Evolutionary conservation across 768 basidiomycete species (phyloP), one percentile per base, ranked within the genome.

Genomic region (Boletus rufocinnamomeus): DNA sequence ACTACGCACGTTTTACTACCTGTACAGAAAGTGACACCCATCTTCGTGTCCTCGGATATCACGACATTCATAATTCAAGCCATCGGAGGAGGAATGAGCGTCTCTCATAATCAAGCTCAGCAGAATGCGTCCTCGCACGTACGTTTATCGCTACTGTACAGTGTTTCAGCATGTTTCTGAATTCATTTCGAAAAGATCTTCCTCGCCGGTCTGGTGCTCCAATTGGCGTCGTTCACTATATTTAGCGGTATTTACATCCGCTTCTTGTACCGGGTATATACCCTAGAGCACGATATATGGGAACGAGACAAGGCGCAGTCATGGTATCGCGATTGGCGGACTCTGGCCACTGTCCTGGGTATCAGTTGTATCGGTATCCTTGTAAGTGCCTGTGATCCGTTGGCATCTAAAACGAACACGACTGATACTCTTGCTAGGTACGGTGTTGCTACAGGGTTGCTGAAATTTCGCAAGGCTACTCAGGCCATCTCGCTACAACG

Each of bases 11-110:
- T 89, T 25, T 64, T 83, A 28, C 69, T 90, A 23, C 72, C 75
- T 0, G 75, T 82, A 6, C 74, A 72, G 21, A 74, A 74, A 21
- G 80, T 89, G 59, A 85, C 85, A 9, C 58, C 77, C 32, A 67
- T 83, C 13, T 91, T 89, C 68, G 76, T 91, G 47, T 74, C 78
- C 1, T 84, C 82, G 11, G 88, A 91, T 66, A 72, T 89, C 45
- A 75, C 77, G 1, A 88, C 87, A 1, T 89, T 91, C 74, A 65
- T 86, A 6, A 80, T 88, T 45, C 88, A 91, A 70, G 85, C 81
- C 45, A 23, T 10, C 28, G 60, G 59, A n/a, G 57, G 55, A 11
- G 46, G 50, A 21, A 16, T 65, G 50, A 32, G 11, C 6, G 32
- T 54, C 23, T 54, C 63, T n/a, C 55, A 17, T 1, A 57, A 27